Evolutionary conservation across 768 basidiomycete species (phyloP).

Genomic region (Suillus subaureus): DNA sequence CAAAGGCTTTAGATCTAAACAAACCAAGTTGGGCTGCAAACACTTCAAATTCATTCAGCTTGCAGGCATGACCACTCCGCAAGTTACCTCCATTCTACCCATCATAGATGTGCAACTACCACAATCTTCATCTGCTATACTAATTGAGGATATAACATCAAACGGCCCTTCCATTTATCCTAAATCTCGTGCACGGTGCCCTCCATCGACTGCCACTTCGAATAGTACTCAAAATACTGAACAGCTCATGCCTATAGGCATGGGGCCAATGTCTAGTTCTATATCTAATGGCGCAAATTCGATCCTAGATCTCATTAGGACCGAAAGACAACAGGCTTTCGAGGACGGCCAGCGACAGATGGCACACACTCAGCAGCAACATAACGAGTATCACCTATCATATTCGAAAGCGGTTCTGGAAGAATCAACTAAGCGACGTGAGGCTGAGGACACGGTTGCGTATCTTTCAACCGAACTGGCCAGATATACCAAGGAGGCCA

Average conservation of each 20-base stretch:
- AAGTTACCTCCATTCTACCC: not conserved
- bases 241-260: not conserved
- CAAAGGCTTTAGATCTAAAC: slow-evolving; percentile 18
- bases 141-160: too few relatives aligned
- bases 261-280: not conserved
- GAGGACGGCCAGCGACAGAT: not conserved
- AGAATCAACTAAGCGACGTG: not conserved
- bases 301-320: slow-evolving; percentile 6
- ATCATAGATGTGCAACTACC: slow-evolving; percentile 17
- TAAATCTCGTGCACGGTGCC: not conserved
- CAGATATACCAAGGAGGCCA: not conserved
- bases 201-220: not conserved
- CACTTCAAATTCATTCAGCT: not conserved
- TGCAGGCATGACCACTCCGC: slow-evolving; percentile 8
- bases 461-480: slow-evolving; percentile 3
- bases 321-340: slow-evolving; percentile 6
- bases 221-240: not conserved
- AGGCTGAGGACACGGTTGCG: not conserved
- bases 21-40: not conserved
- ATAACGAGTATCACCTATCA: not conserved
- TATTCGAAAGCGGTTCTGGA: not conserved
- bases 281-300: slow-evolving; percentile 6
- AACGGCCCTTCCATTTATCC: too few relatives aligned
- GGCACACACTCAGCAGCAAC: not conserved
- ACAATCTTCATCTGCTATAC: not conserved